phyloP scores from a whole-genome alignment of 371 early-diverging fungal species.

The Circinella minor region DNA sequence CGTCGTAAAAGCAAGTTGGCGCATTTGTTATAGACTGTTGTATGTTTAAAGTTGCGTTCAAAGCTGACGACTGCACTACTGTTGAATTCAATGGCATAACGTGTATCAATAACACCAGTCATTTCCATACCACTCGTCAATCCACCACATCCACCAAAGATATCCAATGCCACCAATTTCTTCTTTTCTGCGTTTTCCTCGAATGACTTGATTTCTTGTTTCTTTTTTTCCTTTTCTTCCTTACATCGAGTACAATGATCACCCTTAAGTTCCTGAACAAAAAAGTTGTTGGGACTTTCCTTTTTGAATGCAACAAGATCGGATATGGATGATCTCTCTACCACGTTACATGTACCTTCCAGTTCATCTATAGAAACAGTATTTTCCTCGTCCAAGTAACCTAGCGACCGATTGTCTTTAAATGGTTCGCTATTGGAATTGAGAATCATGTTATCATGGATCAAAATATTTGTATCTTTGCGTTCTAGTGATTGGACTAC shows the following conservation, averaged over 20 bases:
- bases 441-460: conserved; percentile 17
- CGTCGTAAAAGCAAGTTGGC: conserved; percentile 59
- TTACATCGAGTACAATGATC: conserved; percentile 35
- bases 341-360: conserved; percentile 60
- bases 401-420: conserved; percentile 44
- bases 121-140: conserved; percentile 64
- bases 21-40: conserved; percentile 61
- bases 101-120: conserved; percentile 55
- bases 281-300: conserved; percentile 41
- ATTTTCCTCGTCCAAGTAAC: conserved; percentile 27
- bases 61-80: conserved; percentile 60
- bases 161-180: conserved; percentile 57
- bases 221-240: conserved; percentile 11
- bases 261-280: conserved; percentile 22
- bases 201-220: background rate
- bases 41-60: conserved; percentile 57
- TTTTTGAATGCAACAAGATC: conserved; percentile 46
- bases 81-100: conserved; percentile 61
- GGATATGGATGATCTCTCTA: conserved; percentile 32
- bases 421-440: background rate
- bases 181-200: background rate
- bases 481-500: conserved; percentile 9
- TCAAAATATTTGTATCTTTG: background rate
- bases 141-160: conserved; percentile 72
- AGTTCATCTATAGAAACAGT: conserved; percentile 25